Conservation (phyloP, 805 yeast genomes). For the Saccharomycopsis malanga region DNA sequence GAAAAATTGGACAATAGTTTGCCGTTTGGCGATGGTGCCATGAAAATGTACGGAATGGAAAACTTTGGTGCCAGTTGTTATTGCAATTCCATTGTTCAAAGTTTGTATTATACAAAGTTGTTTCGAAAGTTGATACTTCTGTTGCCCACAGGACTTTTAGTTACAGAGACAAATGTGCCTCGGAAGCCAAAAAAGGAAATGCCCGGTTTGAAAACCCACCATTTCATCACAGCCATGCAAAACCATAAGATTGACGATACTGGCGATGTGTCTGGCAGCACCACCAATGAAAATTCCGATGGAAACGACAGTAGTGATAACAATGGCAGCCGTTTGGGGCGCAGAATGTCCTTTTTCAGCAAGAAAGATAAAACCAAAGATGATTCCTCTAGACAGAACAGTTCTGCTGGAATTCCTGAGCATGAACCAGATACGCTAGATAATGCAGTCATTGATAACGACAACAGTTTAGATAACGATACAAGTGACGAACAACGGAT, state of each 20-base stretch:
- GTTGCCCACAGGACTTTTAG: constrained; percentile 35
- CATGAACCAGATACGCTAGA: background rate
- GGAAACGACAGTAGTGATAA: constrained; percentile 7
- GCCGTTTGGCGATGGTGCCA: constrained; percentile 62
- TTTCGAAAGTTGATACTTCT: constrained; percentile 54
- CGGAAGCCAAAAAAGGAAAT: constrained; percentile 32
- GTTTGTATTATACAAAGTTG: constrained; percentile 65
- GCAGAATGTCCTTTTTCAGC: constrained; percentile 28
- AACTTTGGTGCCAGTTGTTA: constrained; percentile 91
- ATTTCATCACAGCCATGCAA: constrained; percentile 25
- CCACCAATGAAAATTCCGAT: constrained; percentile 1
- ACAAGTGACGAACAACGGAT: constrained; percentile 17
- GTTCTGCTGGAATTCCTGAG: background rate
- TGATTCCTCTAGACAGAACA: constrained; percentile 1
- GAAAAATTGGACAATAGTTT: too few species aligned
- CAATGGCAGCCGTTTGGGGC: constrained; percentile 16
- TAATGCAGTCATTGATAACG: constrained; percentile 6
- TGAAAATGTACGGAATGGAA: constrained; percentile 72
- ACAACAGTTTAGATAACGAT: constrained; percentile 4
- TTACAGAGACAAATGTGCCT: background rate
- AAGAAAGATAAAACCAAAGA: constrained; percentile 23
- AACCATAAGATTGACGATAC: constrained; percentile 15
- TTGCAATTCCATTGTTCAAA: constrained; percentile 87
- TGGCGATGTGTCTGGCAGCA: constrained; percentile 8
- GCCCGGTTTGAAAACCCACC: constrained; percentile 37